Evolutionary conservation across 805 yeast species (phyloP).

Genomic region (Metschnikowia continentalis): DNA sequence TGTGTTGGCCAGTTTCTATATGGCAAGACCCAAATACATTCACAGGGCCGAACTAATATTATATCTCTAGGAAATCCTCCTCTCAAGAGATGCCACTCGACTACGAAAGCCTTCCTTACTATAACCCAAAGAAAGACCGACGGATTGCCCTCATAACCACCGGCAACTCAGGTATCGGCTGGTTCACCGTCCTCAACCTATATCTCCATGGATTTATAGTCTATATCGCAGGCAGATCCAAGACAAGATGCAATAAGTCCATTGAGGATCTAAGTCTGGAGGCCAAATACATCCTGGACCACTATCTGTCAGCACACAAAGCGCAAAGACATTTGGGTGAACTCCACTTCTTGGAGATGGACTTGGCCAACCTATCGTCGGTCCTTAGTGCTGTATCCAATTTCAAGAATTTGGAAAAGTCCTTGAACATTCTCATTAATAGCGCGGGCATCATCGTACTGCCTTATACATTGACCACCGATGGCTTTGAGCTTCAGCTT

Average conservation of each 20-base stretch:
- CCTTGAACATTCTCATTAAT: slow-evolving; percentile 60
- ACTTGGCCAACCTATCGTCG: slow-evolving; percentile 40
- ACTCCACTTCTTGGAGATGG: slow-evolving; percentile 50
- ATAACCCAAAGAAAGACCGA: slow-evolving; percentile 50
- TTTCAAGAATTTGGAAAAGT: slow-evolving; percentile 44
- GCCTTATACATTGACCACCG: slow-evolving; percentile 62
- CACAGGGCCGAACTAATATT: neutral
- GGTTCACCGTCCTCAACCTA: slow-evolving; percentile 67
- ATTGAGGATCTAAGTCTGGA: slow-evolving; percentile 52
- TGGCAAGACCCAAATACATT: neutral
- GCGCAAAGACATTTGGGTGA: slow-evolving; percentile 42
- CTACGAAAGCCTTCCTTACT: slow-evolving; percentile 47
- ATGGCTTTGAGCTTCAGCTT: slow-evolving; percentile 72
- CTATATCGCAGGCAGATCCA: slow-evolving; percentile 70
- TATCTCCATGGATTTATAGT: slow-evolving; percentile 75
- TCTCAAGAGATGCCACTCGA: slow-evolving; percentile 8
- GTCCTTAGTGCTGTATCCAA: slow-evolving; percentile 43
- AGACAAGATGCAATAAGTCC: slow-evolving; percentile 51
- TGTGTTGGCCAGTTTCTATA: neutral
- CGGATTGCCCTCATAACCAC: slow-evolving; percentile 75
- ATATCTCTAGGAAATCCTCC: neutral
- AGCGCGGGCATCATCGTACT: slow-evolving; percentile 81
- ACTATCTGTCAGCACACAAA: slow-evolving; percentile 21
- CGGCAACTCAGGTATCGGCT: slow-evolving; percentile 80
- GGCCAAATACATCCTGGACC: slow-evolving; percentile 35